Conservation (phyloP, 495 filamentous ascomycete species). For the Polyplosphaeria fusca region DNA sequence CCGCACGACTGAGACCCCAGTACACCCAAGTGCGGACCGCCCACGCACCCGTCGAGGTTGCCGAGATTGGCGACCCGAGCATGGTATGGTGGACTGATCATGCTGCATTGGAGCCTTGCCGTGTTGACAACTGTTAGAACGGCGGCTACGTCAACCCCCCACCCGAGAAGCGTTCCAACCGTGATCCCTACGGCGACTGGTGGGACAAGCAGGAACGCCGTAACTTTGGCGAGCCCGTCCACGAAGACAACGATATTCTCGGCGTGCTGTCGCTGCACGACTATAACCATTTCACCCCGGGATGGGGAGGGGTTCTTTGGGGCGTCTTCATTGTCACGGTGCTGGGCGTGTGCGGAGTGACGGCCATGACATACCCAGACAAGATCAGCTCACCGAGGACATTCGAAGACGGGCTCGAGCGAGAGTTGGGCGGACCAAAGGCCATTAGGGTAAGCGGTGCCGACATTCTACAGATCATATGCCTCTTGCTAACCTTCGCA, state of each 20-base stretch:
- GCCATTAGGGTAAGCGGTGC: constrained; percentile 41
- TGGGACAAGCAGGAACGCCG: constrained; percentile 97
- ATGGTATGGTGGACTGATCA: constrained; percentile 55
- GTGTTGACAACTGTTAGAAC: constrained; percentile 56
- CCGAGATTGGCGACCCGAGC: constrained; percentile 67
- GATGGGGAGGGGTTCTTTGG: constrained; percentile 69
- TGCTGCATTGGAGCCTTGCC: not conserved
- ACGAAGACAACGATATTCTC: constrained; percentile 95
- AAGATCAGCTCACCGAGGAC: constrained; percentile 71
- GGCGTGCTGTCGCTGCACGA: constrained; percentile 87
- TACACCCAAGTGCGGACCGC: constrained; percentile 29
- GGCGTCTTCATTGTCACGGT: constrained; percentile 70
- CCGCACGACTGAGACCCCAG: constrained; percentile 23
- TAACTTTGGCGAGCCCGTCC: constrained; percentile 91
- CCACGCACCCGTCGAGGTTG: constrained; percentile 43
- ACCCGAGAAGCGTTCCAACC: constrained; percentile 74
- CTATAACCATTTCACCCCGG: constrained; percentile 76
- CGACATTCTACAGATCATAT: no score
- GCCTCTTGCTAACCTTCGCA: no score
- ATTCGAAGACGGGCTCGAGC: constrained; percentile 78
- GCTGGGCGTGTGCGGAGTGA: constrained; percentile 64
- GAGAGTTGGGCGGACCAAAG: constrained; percentile 73
- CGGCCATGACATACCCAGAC: constrained; percentile 80
- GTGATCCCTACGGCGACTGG: constrained; percentile 92
- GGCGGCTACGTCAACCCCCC: constrained; percentile 90